Conservation (phyloP, 2,329 filamentous ascomycete species). For the Keithomyces neogunnii region DNA sequence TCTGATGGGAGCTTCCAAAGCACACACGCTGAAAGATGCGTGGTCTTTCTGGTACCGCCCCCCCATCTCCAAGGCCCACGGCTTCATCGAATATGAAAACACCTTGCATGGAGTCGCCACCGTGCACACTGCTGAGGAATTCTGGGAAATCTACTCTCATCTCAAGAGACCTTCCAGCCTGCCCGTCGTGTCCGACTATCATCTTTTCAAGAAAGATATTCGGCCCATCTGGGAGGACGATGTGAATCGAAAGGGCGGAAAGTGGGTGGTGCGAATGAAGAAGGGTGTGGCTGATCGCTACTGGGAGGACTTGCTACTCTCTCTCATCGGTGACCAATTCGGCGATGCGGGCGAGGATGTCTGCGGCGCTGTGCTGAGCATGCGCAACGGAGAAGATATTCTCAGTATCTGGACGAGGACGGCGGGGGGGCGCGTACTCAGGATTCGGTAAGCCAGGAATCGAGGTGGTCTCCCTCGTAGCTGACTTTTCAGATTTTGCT, state of each 20-base stretch:
- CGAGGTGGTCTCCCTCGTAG: conserved; percentile 7
- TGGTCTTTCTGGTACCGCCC: conserved; percentile 98
- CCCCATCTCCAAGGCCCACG: conserved; percentile 90
- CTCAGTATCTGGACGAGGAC: conserved; percentile 96
- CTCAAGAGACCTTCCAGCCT: conserved; percentile 81
- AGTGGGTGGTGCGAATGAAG: conserved; percentile 95
- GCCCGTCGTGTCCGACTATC: conserved; percentile 92
- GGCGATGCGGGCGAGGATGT: conserved; percentile 87
- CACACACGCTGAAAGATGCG: conserved; percentile 62
- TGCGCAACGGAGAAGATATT: conserved; percentile 92
- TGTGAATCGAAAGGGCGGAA: conserved; percentile 90
- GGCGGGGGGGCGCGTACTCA: conserved; percentile 86
- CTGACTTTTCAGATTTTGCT: background rate
- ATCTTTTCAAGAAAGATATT: conserved; percentile 95
- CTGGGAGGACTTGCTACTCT: conserved; percentile 90
- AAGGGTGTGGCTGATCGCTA: conserved; percentile 95
- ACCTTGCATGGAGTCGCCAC: conserved; percentile 81
- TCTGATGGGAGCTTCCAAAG: conserved; percentile 33
- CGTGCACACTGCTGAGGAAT: conserved; percentile 78
- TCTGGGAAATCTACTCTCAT: conserved; percentile 83
- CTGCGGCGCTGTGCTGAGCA: conserved; percentile 88
- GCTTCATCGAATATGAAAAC: conserved; percentile 86
- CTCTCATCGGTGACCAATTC: conserved; percentile 90
- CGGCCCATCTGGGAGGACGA: conserved; percentile 98
- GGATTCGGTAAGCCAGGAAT: conserved; percentile 65